Evolutionary conservation across 2,329 filamentous ascomycete genomes (phyloP), one percentile per base, ranked within the genome.

Genomic region (Aureobasidium musti): DNA sequence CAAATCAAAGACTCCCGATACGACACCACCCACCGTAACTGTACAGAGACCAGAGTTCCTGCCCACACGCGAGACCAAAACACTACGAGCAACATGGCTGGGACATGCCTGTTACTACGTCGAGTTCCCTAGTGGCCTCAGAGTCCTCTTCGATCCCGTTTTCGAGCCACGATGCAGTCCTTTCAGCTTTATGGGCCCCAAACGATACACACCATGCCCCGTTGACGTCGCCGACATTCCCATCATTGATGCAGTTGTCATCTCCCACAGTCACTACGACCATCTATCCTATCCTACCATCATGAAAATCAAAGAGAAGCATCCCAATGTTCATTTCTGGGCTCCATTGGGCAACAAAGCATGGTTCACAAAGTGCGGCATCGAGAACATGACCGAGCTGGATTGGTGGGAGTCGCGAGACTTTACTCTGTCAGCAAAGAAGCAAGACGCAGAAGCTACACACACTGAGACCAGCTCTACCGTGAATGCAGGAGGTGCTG

Each of bases 401-500:
- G 94, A 98, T 78, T 97, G 94, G 94, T 97, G 94, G 94, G 89
- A 96, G 71, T 89, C 91, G 69, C 84, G 87, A 6, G 88, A 94
- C 56, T 77, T 97, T n/a, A 86, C 81, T 0, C 78, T 97, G 30
- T 82, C 84, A 17, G 39, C 41, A 13, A 45, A 33, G 5, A 68
- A 67, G 37, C 66, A 67, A 64, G 45, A 65, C n/a, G 50, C 61
- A 4, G 69, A 47, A 14, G 60, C 67, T 17, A 53, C 68, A 21
- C 43, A 65, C n/a, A 50, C 21, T 2, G 66, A 66, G 28, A 56
- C 39, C 3, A 37, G 37, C 35, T 37, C 23, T 23, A 67, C 53
- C 10, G 59, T 63, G 5, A 64, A 57, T 19, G 65, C 61, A 21
- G 65, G 67, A 35, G 53, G 50, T 21, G 37, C 41, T 17, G 72